Conservation (phyloP, 441 rosid genomes). For the Iberis amara region DNA sequence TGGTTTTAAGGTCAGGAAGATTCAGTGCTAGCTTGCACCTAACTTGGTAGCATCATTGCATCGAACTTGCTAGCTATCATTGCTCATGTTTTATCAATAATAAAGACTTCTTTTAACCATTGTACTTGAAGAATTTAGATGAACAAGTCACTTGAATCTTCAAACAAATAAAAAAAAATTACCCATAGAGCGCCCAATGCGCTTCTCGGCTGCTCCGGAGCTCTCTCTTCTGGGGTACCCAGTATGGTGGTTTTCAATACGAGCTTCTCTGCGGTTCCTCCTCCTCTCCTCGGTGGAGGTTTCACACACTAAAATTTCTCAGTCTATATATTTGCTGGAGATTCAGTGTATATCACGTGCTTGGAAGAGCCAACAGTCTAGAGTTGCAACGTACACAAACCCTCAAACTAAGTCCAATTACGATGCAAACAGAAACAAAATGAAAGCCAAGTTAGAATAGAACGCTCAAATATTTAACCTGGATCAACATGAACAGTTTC, state of each 20-base stretch:
- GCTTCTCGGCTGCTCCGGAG: too few species aligned
- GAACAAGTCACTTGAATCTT: background rate
- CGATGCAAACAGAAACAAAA: slow-evolving; percentile 1
- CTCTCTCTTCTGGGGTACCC: slow-evolving; percentile 73
- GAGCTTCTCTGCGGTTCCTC: too few species aligned
- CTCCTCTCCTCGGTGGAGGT: too few species aligned
- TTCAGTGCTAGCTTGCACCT: too few species aligned
- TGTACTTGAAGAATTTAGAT: background rate
- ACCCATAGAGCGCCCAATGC: slow-evolving; percentile 99
- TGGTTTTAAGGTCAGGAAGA: slow-evolving; percentile 44
- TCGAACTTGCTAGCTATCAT: slow-evolving; percentile 95
- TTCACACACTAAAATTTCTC: too few species aligned
- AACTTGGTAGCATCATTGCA: slow-evolving; percentile 78
- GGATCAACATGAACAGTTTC: slow-evolving; percentile 68
- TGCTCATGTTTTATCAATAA: slow-evolving; percentile 50
- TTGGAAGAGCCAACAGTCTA: too few species aligned
- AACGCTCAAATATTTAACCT: slow-evolving; percentile 37
- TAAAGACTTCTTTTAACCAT: background rate
- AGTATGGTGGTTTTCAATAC: too few species aligned
- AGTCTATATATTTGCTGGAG: too few species aligned
- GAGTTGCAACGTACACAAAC: slow-evolving; percentile 1
- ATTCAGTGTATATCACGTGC: too few species aligned
- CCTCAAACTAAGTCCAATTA: background rate
- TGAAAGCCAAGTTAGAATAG: background rate
- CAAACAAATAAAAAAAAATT: slow-evolving; percentile 11